Conservation (phyloP, 192 early-diverging fungal genomes). For the Backusella liffmaniae region DNA sequence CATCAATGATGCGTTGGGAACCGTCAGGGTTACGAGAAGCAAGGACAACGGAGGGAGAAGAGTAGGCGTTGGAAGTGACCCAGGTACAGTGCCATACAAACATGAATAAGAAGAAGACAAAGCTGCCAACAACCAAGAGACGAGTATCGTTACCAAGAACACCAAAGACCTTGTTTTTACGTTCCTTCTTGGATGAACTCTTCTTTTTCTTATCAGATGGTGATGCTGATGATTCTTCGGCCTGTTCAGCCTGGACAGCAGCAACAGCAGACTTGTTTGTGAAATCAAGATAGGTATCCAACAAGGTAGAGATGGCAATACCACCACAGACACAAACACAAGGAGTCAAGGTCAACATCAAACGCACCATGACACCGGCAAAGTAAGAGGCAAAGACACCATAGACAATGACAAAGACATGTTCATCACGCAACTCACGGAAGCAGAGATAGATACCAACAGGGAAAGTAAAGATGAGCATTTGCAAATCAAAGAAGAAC, state of each 20-base stretch:
- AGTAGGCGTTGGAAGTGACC: conserved; percentile 98
- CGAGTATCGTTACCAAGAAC: conserved; percentile 51
- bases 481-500: conserved; percentile 98
- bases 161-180: conserved; percentile 39
- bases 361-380: conserved; percentile 99
- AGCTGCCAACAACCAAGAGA: conserved; percentile 57
- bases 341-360: conserved; percentile 98
- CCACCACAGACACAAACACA: conserved; percentile 94
- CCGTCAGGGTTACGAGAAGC: conserved; percentile 87
- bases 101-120: conserved; percentile 75
- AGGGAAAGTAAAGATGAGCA: conserved; percentile 96
- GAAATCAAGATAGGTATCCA: conserved; percentile 80
- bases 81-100: conserved; percentile 99
- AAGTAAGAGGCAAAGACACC: conserved; percentile 98
- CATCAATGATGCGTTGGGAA: conserved; percentile 95
- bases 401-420: conserved; percentile 98
- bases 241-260: background rate
- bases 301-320: conserved; percentile 82
- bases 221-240: background rate
- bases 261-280: background rate
- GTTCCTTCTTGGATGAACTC: conserved; percentile 18
- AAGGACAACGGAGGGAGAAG: conserved; percentile 97
- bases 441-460: conserved; percentile 98
- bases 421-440: conserved; percentile 90
- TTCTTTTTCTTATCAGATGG: background rate